phyloP scores from a whole-genome alignment of 164 flowering plant species.

The Amborella trichopoda region DNA sequence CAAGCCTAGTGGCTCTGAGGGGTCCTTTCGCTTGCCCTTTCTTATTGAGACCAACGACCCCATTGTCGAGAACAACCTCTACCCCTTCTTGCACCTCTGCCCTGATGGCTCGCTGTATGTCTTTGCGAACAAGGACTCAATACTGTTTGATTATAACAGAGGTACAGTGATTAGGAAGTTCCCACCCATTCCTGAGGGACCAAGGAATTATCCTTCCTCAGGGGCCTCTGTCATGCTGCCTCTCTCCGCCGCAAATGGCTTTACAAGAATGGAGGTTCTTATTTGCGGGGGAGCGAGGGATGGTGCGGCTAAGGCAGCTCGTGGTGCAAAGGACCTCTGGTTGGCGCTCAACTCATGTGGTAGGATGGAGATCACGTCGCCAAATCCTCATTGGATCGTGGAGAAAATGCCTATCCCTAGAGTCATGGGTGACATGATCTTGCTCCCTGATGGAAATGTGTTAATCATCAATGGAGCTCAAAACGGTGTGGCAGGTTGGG shows the following conservation, averaged over 20 bases:
- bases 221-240: conserved; percentile 41
- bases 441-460: conserved; percentile 36
- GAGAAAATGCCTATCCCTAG: conserved; percentile 44
- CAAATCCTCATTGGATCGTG: conserved; percentile 30
- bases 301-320: conserved; percentile 19
- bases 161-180: conserved; percentile 15
- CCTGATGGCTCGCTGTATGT: conserved; percentile 34
- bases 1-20: conserved; percentile 10
- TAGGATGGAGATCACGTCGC: conserved; percentile 30
- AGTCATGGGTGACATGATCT: conserved; percentile 49
- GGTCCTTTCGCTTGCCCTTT: conserved; percentile 8
- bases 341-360: conserved; percentile 33
- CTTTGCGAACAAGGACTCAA: conserved; percentile 31
- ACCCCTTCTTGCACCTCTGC: conserved; percentile 33
- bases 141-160: conserved; percentile 22
- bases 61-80: conserved; percentile 33
- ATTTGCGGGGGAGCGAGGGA: conserved; percentile 49
- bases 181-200: conserved; percentile 30
- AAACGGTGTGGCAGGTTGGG: conserved; percentile 44
- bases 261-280: conserved; percentile 18
- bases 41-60: conserved; percentile 14
- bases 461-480: conserved; percentile 39
- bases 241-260: conserved; percentile 6
- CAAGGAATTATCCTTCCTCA: conserved; percentile 35
- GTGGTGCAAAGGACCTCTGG: conserved; percentile 4